Conservation (phyloP, 2,329 filamentous ascomycete genomes). For the Xylariaceae sp. region DNA sequence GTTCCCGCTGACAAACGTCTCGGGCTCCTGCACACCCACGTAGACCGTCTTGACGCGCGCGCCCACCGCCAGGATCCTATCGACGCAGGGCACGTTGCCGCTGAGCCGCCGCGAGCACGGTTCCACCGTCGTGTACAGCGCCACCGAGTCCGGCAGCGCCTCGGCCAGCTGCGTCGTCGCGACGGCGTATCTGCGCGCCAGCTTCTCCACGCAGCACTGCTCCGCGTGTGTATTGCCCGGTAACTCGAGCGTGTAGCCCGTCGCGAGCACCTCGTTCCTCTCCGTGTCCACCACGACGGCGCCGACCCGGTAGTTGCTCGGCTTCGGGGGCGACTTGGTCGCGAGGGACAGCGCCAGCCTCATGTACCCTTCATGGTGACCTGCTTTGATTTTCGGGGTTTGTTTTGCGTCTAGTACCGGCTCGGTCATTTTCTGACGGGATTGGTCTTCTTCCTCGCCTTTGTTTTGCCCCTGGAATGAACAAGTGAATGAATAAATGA, state of each 20-base stretch:
- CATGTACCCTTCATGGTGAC: conserved; percentile 52
- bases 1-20: conserved; percentile 82
- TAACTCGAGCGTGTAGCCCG: conserved; percentile 87
- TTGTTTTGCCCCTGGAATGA: not conserved
- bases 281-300: conserved; percentile 68
- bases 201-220: conserved; percentile 82
- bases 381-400: conserved; percentile 27
- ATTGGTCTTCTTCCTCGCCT: not conserved
- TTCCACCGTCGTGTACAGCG: conserved; percentile 90
- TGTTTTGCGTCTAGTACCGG: not conserved
- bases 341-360: conserved; percentile 70
- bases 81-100: conserved; percentile 70
- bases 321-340: conserved; percentile 71
- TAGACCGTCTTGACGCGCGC: conserved; percentile 70
- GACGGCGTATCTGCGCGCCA: conserved; percentile 43
- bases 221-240: conserved; percentile 94
- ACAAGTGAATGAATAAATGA: too few relatives aligned
- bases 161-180: conserved; percentile 50
- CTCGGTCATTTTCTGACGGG: conserved; percentile 15
- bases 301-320: conserved; percentile 90
- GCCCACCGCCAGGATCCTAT: conserved; percentile 64
- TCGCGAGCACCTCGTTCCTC: conserved; percentile 59
- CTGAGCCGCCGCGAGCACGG: conserved; percentile 70
- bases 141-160: conserved; percentile 47
- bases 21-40: conserved; percentile 81